Evolutionary conservation across 257 asterid species (phyloP).

Genomic region (Orobanche coerulescens): DNA sequence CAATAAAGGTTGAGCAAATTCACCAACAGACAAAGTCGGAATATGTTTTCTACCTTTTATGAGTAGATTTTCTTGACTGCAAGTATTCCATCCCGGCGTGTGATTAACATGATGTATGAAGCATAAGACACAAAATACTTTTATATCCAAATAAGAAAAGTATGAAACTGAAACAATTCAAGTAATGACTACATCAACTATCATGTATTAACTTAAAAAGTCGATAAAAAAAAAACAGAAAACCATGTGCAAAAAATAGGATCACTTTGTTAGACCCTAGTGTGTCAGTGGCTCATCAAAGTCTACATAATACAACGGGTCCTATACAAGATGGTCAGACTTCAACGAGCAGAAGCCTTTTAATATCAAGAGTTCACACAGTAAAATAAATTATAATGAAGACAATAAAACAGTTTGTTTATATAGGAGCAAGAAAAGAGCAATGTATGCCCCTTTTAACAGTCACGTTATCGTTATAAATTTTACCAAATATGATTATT

Average conservation of each 20-base stretch:
- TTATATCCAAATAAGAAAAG: constrained; percentile 8
- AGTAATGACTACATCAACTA: not conserved
- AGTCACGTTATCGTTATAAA: not conserved
- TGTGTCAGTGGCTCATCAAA: constrained; percentile 5
- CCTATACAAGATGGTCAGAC: not conserved
- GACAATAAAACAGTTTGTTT: not conserved
- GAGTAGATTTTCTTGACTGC: constrained; percentile 72
- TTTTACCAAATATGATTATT: not conserved
- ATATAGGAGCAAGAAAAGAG: not conserved
- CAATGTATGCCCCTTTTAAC: not conserved
- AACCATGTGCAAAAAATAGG: not conserved
- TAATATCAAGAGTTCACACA: constrained; percentile 4
- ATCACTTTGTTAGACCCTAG: not conserved
- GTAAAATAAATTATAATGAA: not conserved
- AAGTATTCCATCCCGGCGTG: constrained; percentile 30
- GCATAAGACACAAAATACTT: constrained; percentile 15
- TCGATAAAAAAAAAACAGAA: not conserved
- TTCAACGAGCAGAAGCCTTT: not conserved
- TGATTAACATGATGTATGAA: constrained; percentile 23
- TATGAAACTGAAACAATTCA: constrained; percentile 6
- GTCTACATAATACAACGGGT: constrained; percentile 5
- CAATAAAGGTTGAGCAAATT: constrained; percentile 10
- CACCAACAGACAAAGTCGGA: not conserved
- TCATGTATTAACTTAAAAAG: not conserved
- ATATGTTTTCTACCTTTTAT: constrained; percentile 51